These are phyloP conservation scores for Dalbergia cochinchinensis DNA, from an alignment of 306 rosid species.

Conservation along the genomic window DNA sequence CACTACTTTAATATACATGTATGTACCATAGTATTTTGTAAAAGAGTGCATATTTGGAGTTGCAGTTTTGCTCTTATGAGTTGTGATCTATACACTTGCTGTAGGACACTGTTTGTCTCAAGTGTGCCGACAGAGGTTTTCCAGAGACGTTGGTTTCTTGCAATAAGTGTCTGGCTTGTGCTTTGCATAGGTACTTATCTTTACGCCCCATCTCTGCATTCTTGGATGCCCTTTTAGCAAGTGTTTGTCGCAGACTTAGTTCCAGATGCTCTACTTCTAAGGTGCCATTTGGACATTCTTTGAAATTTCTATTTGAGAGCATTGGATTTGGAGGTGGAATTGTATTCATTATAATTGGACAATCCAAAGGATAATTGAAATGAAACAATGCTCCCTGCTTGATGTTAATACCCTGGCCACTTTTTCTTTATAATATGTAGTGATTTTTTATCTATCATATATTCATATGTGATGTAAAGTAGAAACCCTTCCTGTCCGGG, in stretches of 20 bases:
- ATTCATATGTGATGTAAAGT: neutral
- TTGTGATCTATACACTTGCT: conserved; percentile 22
- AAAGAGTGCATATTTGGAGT: conserved; percentile 11
- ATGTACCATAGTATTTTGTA: conserved; percentile 8
- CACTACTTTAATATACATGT: conserved; percentile 1
- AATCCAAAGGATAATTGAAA: conserved; percentile 2
- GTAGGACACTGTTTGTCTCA: conserved; percentile 56
- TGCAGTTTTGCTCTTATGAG: neutral
- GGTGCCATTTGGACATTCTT: conserved; percentile 10
- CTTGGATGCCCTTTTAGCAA: conserved; percentile 11
- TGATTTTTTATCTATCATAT: neutral
- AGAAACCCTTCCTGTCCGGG: neutral
- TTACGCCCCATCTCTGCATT: conserved; percentile 17
- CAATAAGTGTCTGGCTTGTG: conserved; percentile 39
- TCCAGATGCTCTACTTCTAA: neutral
- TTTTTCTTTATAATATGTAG: neutral
- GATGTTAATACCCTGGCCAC: conserved; percentile 19
- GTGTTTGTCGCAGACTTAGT: conserved; percentile 7
- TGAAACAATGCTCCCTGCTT: conserved; percentile 24
- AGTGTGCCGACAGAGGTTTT: conserved; percentile 50
- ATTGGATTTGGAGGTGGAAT: neutral
- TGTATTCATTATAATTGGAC: conserved; percentile 7
- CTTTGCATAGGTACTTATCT: conserved; percentile 54
- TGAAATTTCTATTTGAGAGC: conserved; percentile 5
- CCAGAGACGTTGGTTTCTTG: conserved; percentile 48